Evolutionary conservation across 352 stramenopile species (phyloP).

Genomic region (Aphanomyces astaci): DNA sequence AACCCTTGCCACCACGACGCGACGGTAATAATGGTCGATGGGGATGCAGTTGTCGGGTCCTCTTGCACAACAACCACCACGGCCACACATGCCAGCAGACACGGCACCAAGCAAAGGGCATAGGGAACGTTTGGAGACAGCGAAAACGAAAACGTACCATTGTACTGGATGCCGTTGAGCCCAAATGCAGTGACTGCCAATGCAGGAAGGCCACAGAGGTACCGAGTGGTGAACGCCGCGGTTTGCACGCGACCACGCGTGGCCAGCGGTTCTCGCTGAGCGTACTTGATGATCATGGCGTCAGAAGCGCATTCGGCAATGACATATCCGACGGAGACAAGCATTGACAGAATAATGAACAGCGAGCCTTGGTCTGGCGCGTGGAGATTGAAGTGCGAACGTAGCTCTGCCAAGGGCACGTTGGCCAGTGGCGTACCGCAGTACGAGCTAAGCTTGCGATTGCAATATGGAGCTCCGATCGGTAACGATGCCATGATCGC

Average conservation of each 20-base stretch:
- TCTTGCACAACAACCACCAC: background rate
- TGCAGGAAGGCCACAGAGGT: background rate
- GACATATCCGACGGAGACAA: constrained; percentile 56
- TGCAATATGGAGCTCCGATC: constrained; percentile 45
- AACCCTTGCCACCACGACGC: background rate
- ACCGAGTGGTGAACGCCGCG: constrained; percentile 2
- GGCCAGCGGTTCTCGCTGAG: constrained; percentile 59
- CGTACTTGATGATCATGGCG: constrained; percentile 60
- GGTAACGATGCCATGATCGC: constrained; percentile 42
- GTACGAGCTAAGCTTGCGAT: background rate
- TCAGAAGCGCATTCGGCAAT: constrained; percentile 64
- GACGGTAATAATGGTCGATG: no score
- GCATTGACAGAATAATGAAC: constrained; percentile 19
- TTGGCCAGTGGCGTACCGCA: background rate
- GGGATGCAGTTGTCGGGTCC: background rate
- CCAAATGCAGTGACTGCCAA: constrained; percentile 3
- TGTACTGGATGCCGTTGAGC: constrained; percentile 14
- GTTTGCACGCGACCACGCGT: constrained; percentile 33
- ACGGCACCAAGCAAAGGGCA: constrained; percentile 4
- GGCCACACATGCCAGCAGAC: background rate
- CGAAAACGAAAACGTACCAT: constrained; percentile 1
- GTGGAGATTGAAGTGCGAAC: constrained; percentile 27
- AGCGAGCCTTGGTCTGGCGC: constrained; percentile 27
- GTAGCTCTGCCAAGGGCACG: background rate
- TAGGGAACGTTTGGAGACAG: background rate